phyloP scores from a whole-genome alignment of 768 basidiomycete species.

The Tulasnella calospora region DNA sequence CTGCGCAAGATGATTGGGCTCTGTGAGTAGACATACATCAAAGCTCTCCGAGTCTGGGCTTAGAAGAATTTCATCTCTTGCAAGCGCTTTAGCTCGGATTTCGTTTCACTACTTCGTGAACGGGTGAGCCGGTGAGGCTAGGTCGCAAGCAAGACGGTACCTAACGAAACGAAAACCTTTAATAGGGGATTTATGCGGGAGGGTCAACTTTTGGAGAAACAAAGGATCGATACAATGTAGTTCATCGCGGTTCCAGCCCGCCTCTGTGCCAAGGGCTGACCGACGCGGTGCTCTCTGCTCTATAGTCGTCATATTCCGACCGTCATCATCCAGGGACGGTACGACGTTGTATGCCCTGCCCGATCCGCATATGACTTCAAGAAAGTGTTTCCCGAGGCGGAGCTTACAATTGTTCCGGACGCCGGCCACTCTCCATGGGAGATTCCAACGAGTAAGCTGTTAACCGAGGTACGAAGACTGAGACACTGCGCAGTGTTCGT shows the following conservation, averaged over 20 bases:
- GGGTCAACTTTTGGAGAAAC: constrained; percentile 76
- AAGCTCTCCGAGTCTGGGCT: neutral
- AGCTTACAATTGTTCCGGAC: constrained; percentile 70
- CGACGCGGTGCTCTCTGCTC: constrained; percentile 4
- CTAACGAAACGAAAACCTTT: neutral
- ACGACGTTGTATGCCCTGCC: constrained; percentile 86
- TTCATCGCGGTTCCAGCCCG: constrained; percentile 29
- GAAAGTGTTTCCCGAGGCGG: constrained; percentile 76
- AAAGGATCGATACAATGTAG: constrained; percentile 85
- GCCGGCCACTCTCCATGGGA: constrained; percentile 86
- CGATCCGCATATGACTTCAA: constrained; percentile 78
- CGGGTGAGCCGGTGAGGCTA: neutral
- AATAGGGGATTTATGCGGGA: constrained; percentile 78
- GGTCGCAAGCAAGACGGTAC: constrained; percentile 38
- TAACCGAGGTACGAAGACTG: constrained; percentile 55
- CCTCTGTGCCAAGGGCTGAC: neutral
- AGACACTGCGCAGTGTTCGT: too few species aligned
- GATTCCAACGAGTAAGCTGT: constrained; percentile 57
- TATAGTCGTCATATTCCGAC: constrained; percentile 83
- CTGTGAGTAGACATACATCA: constrained; percentile 46
- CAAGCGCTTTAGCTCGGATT: constrained; percentile 77
- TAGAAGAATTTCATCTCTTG: constrained; percentile 15
- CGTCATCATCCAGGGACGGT: constrained; percentile 73
- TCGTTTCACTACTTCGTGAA: constrained; percentile 39
- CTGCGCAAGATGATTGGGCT: constrained; percentile 68